Evolutionary conservation across 768 basidiomycete species (phyloP).

Genomic region (Holtermanniella nyarrowii): DNA sequence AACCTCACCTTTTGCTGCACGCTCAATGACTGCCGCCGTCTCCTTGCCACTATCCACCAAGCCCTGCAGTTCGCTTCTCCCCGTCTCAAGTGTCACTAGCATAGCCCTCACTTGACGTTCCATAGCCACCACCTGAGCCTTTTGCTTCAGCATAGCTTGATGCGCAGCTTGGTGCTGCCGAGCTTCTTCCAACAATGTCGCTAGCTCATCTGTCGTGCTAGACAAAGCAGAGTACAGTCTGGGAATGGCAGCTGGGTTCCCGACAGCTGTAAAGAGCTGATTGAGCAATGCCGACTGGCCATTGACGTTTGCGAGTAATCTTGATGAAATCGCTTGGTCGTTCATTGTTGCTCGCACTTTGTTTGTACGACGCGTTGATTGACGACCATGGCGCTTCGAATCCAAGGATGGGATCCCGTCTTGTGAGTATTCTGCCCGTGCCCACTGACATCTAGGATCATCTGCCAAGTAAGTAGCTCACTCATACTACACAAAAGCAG

Average conservation of each 20-base stretch:
- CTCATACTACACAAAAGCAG: neutral
- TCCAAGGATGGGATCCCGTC: constrained; percentile 75
- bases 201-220: constrained; percentile 17
- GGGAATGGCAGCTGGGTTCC: constrained; percentile 4
- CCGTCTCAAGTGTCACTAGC: constrained; percentile 13
- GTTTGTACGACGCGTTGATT: neutral
- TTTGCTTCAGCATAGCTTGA: constrained; percentile 7
- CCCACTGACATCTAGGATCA: constrained; percentile 41
- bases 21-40: constrained; percentile 11
- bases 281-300: constrained; percentile 19
- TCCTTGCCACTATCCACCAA: constrained; percentile 13
- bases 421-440: constrained; percentile 42
- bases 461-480: constrained; percentile 59
- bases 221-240: constrained; percentile 8
- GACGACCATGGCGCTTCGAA: constrained; percentile 15
- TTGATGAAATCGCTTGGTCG: constrained; percentile 3
- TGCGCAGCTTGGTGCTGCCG: constrained; percentile 21
- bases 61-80: constrained; percentile 19
- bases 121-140: constrained; percentile 12
- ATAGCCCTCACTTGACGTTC: constrained; percentile 16
- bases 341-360: neutral
- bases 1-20: constrained; percentile 16
- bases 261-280: constrained; percentile 16
- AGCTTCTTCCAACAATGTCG: constrained; percentile 8
- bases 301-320: constrained; percentile 21